phyloP scores from a whole-genome alignment of 2,329 filamentous ascomycete genomes.

The Ophiostoma perfectum region DNA sequence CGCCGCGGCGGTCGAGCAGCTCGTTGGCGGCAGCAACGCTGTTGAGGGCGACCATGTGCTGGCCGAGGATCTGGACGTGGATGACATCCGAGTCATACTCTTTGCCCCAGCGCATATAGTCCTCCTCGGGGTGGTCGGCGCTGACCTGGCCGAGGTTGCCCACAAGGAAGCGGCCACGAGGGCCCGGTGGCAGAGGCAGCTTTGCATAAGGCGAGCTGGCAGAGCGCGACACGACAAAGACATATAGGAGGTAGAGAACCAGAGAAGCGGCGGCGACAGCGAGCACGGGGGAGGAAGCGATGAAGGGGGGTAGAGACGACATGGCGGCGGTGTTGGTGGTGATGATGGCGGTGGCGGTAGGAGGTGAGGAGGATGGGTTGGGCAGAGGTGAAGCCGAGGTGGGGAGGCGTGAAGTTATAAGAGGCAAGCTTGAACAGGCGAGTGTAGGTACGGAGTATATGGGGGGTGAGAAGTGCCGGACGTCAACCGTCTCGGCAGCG shows the following conservation, averaged over 20 bases:
- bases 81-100: slow-evolving; percentile 30
- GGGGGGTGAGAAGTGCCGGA: background rate
- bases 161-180: slow-evolving; percentile 48
- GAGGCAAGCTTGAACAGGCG: background rate
- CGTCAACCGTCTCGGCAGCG: background rate
- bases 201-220: slow-evolving; percentile 8
- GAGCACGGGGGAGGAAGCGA: slow-evolving; percentile 9
- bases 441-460: background rate
- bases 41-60: slow-evolving; percentile 37
- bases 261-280: slow-evolving; percentile 13
- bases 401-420: background rate
- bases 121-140: slow-evolving; percentile 69
- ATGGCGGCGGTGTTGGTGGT: background rate
- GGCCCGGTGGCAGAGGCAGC: slow-evolving; percentile 25
- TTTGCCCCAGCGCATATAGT: slow-evolving; percentile 25
- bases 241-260: slow-evolving; percentile 14
- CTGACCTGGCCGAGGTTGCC: slow-evolving; percentile 95
- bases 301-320: background rate
- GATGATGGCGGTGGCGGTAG: background rate
- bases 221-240: background rate
- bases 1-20: slow-evolving; percentile 38
- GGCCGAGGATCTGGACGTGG: slow-evolving; percentile 36
- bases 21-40: slow-evolving; percentile 37
- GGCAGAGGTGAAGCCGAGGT: background rate
- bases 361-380: background rate